phyloP scores from a whole-genome alignment of 1,284 basidiomycete genomes.

The Coriolopsis trogii region DNA sequence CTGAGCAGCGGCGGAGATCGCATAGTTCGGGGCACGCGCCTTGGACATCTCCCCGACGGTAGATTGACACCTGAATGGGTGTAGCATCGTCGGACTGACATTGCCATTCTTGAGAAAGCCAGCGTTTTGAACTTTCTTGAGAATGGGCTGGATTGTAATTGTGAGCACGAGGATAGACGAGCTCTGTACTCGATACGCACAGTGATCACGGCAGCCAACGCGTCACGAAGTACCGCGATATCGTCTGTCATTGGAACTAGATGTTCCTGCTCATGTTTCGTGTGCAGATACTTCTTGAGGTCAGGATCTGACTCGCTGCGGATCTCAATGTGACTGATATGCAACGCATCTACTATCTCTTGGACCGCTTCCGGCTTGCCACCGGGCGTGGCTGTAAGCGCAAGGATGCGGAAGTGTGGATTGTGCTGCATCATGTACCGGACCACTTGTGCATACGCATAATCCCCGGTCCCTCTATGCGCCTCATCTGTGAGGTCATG shows the following conservation, averaged over 20 bases:
- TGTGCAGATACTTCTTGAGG: conserved; percentile 84
- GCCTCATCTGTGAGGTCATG: conserved; percentile 85
- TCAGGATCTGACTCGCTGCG: conserved; percentile 92
- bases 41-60: conserved; percentile 40
- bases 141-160: conserved; percentile 34
- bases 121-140: conserved; percentile 32
- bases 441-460: conserved; percentile 91
- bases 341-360: conserved; percentile 90
- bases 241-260: conserved; percentile 70
- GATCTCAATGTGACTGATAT: conserved; percentile 96
- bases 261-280: conserved; percentile 81
- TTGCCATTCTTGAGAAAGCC: conserved; percentile 33
- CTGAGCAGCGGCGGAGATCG: conserved; percentile 16
- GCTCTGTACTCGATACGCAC: neutral
- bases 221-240: conserved; percentile 56
- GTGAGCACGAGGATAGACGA: neutral
- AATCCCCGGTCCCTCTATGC: conserved; percentile 91
- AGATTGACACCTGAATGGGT: conserved; percentile 55
- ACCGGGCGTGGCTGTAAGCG: conserved; percentile 95
- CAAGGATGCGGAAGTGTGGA: conserved; percentile 91
- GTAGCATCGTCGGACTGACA: conserved; percentile 49
- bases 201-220: conserved; percentile 71
- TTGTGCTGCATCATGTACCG: conserved; percentile 93
- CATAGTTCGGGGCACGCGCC: conserved; percentile 33
- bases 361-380: conserved; percentile 87